Conservation (phyloP, 169 alveolate genomes). For the Pseudocohnilembus persalinus region DNA sequence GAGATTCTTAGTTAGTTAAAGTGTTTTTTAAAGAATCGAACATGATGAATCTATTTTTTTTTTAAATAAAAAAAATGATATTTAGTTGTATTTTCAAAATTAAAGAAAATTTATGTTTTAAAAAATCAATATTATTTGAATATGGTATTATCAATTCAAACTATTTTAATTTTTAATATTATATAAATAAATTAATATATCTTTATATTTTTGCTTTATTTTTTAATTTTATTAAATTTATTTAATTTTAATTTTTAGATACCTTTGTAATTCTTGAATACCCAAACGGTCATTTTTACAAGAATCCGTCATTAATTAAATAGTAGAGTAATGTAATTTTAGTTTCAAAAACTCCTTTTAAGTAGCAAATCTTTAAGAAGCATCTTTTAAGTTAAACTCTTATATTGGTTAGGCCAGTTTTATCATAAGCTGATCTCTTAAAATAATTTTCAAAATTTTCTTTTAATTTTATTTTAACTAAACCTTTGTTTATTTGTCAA, state of each 20-base stretch:
- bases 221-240: no score
- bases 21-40: constrained; percentile 27
- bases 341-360: background rate
- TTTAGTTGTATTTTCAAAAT: no score
- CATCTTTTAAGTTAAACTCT: background rate
- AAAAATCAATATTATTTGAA: no score
- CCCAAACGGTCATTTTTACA: background rate
- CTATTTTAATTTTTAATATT: no score
- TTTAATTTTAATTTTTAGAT: no score
- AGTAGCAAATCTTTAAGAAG: background rate
- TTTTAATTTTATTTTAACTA: no score
- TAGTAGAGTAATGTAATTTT: background rate
- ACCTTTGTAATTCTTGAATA: background rate
- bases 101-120: no score
- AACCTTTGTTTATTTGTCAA: background rate
- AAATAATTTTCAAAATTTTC: no score
- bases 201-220: no score
- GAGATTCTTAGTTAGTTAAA: background rate
- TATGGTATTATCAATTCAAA: no score
- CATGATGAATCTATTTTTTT: constrained; percentile 35
- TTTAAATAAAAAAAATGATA: constrained; percentile 8
- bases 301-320: background rate
- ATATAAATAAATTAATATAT: no score
- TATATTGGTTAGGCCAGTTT: background rate
- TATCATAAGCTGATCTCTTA: background rate